A percentile compares a stretch with the other conserved stretches of the same genome.
Conservation (phyloP, 2,329 filamentous ascomycete species). For the Daldinia sp. region DNA sequence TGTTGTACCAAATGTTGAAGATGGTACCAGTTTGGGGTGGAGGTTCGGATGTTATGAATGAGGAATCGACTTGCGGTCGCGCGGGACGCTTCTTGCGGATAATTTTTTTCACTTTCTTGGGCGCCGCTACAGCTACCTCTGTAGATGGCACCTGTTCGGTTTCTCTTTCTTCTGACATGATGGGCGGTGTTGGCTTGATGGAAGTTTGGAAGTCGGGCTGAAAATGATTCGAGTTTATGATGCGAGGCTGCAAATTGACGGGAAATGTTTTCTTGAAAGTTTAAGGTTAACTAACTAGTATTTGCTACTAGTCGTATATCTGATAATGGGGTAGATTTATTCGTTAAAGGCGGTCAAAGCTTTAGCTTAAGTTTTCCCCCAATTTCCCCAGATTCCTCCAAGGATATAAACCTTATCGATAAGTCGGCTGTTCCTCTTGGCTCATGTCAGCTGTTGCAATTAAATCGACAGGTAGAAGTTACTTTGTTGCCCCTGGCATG, state of each 20-base stretch:
- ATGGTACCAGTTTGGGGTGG: slow-evolving; percentile 93
- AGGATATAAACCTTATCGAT: not conserved
- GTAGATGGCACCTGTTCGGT: slow-evolving; percentile 44
- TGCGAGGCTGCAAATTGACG: slow-evolving; percentile 21
- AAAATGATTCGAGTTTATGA: slow-evolving; percentile 8
- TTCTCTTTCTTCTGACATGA: slow-evolving; percentile 47
- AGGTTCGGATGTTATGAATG: slow-evolving; percentile 81
- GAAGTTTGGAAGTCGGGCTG: slow-evolving; percentile 10
- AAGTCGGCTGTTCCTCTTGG: not conserved
- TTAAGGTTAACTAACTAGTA: too few species aligned
- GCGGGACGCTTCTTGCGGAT: slow-evolving; percentile 88
- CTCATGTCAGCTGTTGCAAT: not conserved
- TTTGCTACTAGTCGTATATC: slow-evolving; percentile 13
- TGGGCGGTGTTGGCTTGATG: slow-evolving; percentile 10
- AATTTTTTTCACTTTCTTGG: slow-evolving; percentile 85
- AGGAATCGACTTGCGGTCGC: slow-evolving; percentile 87
- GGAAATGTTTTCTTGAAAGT: slow-evolving; percentile 18
- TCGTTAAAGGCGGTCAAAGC: not conserved
- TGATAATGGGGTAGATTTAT: slow-evolving; percentile 2
- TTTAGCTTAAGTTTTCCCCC: not conserved
- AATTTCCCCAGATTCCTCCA: slow-evolving; percentile 28
- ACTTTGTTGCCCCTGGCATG: not conserved
- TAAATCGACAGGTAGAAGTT: not conserved
- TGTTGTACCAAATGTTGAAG: slow-evolving; percentile 99
- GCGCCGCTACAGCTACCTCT: slow-evolving; percentile 57